These are phyloP conservation scores for Lomentospora prolificans DNA, from an alignment of 2,329 filamentous ascomycete genomes.

Conservation along the genomic window DNA sequence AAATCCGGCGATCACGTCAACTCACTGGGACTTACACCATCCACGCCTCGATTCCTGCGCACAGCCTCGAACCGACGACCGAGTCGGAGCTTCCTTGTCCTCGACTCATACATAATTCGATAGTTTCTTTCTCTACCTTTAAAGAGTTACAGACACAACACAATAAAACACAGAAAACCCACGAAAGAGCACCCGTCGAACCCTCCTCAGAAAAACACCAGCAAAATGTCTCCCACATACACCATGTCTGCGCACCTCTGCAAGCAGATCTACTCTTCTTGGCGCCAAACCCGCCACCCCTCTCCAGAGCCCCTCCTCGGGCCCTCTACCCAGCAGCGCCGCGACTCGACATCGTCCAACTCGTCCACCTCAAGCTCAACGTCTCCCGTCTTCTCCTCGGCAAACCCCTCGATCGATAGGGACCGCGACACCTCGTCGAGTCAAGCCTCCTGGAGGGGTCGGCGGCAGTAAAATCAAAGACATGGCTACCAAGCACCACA, in stretches of 20 bases:
- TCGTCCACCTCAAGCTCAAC: neutral
- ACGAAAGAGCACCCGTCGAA: neutral
- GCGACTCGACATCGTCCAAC: conserved; percentile 20
- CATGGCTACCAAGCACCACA: no score
- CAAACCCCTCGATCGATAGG: neutral
- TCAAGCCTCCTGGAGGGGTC: neutral
- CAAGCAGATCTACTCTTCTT: conserved; percentile 51
- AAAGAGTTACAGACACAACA: no score
- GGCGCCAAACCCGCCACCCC: conserved; percentile 38
- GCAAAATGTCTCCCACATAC: conserved; percentile 48
- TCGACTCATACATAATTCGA: no score
- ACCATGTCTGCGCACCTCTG: conserved; percentile 52
- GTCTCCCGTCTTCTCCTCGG: neutral
- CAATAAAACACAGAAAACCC: no score
- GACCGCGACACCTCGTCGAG: neutral
- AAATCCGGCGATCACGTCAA: conserved; percentile 1
- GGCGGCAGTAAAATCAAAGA: neutral
- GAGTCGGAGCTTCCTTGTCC: no score
- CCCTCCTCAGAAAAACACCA: neutral
- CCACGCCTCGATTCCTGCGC: neutral
- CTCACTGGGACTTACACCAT: neutral
- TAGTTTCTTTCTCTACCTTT: no score
- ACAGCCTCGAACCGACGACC: neutral
- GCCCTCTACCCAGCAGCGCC: conserved; percentile 1
- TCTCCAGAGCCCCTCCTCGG: conserved; percentile 21